Conservation (phyloP, 805 yeast genomes). For the Cyberlindnera japonica region DNA sequence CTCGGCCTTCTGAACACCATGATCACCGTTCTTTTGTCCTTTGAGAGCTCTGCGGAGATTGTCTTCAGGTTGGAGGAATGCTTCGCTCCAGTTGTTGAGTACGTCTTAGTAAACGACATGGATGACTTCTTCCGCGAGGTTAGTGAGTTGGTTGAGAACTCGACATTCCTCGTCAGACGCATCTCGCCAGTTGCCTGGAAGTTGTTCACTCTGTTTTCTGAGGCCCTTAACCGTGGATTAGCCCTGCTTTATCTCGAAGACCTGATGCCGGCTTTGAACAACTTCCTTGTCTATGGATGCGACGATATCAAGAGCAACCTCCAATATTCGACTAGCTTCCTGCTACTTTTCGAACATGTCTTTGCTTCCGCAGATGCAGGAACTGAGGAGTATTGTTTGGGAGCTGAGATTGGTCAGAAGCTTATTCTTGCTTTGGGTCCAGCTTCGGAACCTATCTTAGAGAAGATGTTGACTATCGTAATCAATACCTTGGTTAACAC, state of each 20-base stretch:
- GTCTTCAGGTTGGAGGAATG: slow-evolving; percentile 62
- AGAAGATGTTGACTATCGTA: slow-evolving; percentile 38
- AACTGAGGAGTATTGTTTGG: slow-evolving; percentile 51
- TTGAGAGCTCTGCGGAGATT: slow-evolving; percentile 73
- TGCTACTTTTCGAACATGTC: slow-evolving; percentile 45
- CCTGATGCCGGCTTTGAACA: slow-evolving; percentile 65
- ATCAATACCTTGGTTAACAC: slow-evolving; percentile 35
- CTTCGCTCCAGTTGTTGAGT: slow-evolving; percentile 64
- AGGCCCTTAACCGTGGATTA: slow-evolving; percentile 37
- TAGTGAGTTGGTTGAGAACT: slow-evolving; percentile 70
- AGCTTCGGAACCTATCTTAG: slow-evolving; percentile 41
- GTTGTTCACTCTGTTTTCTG: slow-evolving; percentile 50
- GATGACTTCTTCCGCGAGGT: slow-evolving; percentile 75
- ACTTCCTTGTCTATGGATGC: slow-evolving; percentile 61
- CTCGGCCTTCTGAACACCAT: slow-evolving; percentile 78
- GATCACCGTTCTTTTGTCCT: slow-evolving; percentile 73
- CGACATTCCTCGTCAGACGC: slow-evolving; percentile 54
- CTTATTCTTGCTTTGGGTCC: slow-evolving; percentile 55
- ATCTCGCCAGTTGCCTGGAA: slow-evolving; percentile 77
- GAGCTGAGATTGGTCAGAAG: slow-evolving; percentile 62
- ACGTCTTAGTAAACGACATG: slow-evolving; percentile 60
- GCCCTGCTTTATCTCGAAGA: slow-evolving; percentile 74
- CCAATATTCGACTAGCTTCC: slow-evolving; percentile 44
- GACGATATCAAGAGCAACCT: slow-evolving; percentile 46
- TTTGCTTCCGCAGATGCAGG: slow-evolving; percentile 45